Evolutionary conservation across 140 eudicot genomes (phyloP).

Genomic region (Senecio squalidus): DNA sequence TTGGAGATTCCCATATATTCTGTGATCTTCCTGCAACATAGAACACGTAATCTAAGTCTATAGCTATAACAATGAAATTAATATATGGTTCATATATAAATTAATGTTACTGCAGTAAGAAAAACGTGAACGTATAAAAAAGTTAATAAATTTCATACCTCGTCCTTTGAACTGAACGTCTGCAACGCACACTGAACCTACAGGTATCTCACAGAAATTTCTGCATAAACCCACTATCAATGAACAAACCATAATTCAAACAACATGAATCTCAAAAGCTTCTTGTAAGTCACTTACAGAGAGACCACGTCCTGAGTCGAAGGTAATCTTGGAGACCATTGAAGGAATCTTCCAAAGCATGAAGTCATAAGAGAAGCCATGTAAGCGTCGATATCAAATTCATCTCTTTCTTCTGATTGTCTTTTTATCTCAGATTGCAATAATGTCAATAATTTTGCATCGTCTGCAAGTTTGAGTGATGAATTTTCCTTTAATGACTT

Average conservation of each 20-base stretch:
- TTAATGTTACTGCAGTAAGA: too few species aligned
- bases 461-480: conserved; percentile 46
- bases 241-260: neutral
- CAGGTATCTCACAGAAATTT: conserved; percentile 67
- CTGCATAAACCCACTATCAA: conserved; percentile 38
- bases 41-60: too few species aligned
- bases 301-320: conserved; percentile 91
- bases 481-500: conserved; percentile 37
- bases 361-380: conserved; percentile 49
- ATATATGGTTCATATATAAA: too few species aligned
- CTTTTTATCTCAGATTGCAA: conserved; percentile 42
- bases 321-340: conserved; percentile 74
- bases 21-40: conserved; percentile 57
- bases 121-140: neutral
- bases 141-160: conserved; percentile 41
- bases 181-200: conserved; percentile 79
- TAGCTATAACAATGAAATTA: neutral
- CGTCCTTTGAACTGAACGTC: conserved; percentile 89
- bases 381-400: conserved; percentile 35
- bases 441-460: conserved; percentile 21
- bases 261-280: conserved; percentile 4
- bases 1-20: conserved; percentile 95
- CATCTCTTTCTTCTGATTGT: conserved; percentile 11
- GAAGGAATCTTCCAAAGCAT: conserved; percentile 60
- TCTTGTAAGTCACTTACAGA: conserved; percentile 48